Evolutionary conservation across 2,329 filamentous ascomycete species (phyloP).

Genomic region (Cercospora janseana): DNA sequence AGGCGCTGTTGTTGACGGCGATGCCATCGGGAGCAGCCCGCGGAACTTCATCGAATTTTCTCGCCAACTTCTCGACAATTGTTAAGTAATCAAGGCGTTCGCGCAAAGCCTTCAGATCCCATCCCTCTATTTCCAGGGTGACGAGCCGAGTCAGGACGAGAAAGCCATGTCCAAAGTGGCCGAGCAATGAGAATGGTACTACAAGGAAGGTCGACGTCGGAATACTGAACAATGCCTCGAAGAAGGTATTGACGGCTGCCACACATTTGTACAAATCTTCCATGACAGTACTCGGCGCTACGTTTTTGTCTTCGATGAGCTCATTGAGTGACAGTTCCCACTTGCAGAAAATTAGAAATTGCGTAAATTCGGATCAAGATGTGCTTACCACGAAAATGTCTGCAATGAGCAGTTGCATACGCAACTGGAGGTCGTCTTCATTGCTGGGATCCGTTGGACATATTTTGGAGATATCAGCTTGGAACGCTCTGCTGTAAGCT

Average conservation of each 20-base stretch:
- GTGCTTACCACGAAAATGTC: slow-evolving; percentile 28
- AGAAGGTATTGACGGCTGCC: slow-evolving; percentile 28
- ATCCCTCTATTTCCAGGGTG: slow-evolving; percentile 34
- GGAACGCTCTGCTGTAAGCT: slow-evolving; percentile 32
- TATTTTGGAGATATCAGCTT: slow-evolving; percentile 31
- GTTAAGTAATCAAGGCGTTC: slow-evolving; percentile 26
- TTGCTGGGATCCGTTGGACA: slow-evolving; percentile 18
- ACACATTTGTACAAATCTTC: slow-evolving; percentile 31
- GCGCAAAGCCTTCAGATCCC: slow-evolving; percentile 28
- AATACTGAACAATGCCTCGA: slow-evolving; percentile 32
- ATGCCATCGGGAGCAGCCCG: slow-evolving; percentile 29
- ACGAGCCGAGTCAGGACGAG: slow-evolving; percentile 33
- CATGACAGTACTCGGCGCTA: slow-evolving; percentile 27
- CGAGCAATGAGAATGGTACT: slow-evolving; percentile 34
- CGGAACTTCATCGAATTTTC: slow-evolving; percentile 26
- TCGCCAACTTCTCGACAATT: slow-evolving; percentile 27
- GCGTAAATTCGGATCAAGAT: background rate
- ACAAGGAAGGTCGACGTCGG: slow-evolving; percentile 29
- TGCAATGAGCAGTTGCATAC: slow-evolving; percentile 30
- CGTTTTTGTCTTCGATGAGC: slow-evolving; percentile 27
- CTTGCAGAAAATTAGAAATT: background rate
- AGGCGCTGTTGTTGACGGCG: slow-evolving; percentile 32
- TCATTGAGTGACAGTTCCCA: slow-evolving; percentile 32
- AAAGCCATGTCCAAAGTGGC: slow-evolving; percentile 34
- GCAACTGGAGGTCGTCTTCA: slow-evolving; percentile 26